Base-by-base conservation (phyloP, 768 basidiomycete species). In the Pilatotrama ljubarskyi region DNA sequence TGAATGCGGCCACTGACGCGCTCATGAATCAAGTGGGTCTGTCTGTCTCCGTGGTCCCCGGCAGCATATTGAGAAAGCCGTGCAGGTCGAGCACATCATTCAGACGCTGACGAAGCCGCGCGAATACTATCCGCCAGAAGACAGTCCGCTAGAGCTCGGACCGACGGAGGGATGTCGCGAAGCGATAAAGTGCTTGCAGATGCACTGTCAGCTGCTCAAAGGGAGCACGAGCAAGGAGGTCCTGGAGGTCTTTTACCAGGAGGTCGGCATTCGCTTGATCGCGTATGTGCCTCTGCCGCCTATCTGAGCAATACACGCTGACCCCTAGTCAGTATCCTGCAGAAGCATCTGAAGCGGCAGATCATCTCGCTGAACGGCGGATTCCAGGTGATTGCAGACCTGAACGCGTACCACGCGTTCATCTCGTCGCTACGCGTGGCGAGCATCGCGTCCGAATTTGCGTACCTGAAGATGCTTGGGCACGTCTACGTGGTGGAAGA, bases 191-290 rank as follows among this genome's bases (percentile, higher is more conserved):
- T 97, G 93, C 69, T 77, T 99, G 26, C 87, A 93, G 70, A 86
- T 82, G 77, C 97, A 99, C 72, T 96, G 95, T 69, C 89, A 88
- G 64, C 79, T 98, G 48, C 75, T 99, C 50, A 90, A 89, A 63
- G 96, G 95, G 0, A 97, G 91, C 64, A 96, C 96, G 48, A 95
- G 90, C 70, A 91, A 93, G 72, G 96, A 98, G 66, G 95, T 98
- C 3, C 76, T 99, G 35, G 97, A 98, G 69, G 96, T 99, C 3
- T 98, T 99, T 73, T 93, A 98, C 72, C 92, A 95, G 74, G 97
- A 99, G 74, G 91, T 99, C 46, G 96, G 96, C 5, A 87, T 97
- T 58, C 86, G 97, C 37, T 62, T 75, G 36, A 73, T 73, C 25
- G 66, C 63, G 74, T 74, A 49, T 36, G 65, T 63, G 8, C 20